Percentiles rank a stretch among this genome's conserved stretches.
Conservation (phyloP, 352 stramenopile genomes). For the Phytophthora uliginosa region DNA sequence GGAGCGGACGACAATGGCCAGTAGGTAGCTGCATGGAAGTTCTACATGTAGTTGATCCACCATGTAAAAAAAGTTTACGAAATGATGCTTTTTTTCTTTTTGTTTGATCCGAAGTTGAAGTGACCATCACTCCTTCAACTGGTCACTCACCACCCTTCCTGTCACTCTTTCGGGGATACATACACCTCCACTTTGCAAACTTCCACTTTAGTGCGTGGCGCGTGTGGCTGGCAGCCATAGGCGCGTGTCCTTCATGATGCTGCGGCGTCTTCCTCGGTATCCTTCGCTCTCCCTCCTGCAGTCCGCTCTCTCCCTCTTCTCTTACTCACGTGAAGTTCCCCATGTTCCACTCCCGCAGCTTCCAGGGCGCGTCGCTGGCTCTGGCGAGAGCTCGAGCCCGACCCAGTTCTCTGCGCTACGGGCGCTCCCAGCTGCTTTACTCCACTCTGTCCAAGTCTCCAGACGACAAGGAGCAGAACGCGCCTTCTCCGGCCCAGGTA, state of each 20-base stretch:
- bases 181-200: background rate
- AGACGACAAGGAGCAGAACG: slow-evolving; percentile 22
- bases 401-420: background rate
- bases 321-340: background rate
- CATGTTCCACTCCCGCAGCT: slow-evolving; percentile 13
- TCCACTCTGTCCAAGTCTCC: slow-evolving; percentile 25
- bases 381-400: slow-evolving; percentile 5
- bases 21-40: background rate
- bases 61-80: too few relatives aligned
- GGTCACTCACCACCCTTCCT: background rate
- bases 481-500: slow-evolving; percentile 13
- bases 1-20: background rate
- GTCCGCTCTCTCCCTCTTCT: background rate
- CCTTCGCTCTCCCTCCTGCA: background rate
- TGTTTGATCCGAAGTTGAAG: background rate
- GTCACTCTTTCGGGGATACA: background rate
- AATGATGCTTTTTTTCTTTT: too few relatives aligned
- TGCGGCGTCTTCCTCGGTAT: slow-evolving; percentile 42
- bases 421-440: slow-evolving; percentile 29
- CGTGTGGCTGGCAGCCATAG: slow-evolving; percentile 9
- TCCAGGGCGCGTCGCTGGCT: slow-evolving; percentile 20
- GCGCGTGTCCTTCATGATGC: slow-evolving; percentile 19
- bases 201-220: slow-evolving; percentile 7
- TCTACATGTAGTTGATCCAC: too few relatives aligned
- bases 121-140: background rate